A percentile compares a stretch with the other conserved stretches of the same genome.
Conservation (phyloP, 495 filamentous ascomycete genomes). For the Parachaetomium inaequale region DNA sequence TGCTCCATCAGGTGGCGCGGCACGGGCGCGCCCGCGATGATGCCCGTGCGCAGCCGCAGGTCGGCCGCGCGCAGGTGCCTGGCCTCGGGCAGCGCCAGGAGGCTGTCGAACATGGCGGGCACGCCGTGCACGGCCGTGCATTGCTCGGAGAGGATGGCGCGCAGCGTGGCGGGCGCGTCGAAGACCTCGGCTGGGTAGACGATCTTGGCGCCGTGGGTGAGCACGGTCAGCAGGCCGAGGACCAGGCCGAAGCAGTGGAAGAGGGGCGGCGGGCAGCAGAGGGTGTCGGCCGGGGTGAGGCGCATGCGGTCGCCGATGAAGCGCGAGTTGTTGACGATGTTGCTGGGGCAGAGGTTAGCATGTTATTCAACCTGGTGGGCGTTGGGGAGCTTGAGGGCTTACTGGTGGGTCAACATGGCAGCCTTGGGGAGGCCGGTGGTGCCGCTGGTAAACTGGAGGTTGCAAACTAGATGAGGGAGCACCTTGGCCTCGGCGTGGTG, state of each 20-base stretch:
- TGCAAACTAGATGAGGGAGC: conserved; percentile 60
- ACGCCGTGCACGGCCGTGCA: conserved; percentile 72
- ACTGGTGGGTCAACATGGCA: conserved; percentile 72
- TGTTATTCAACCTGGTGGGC: neutral
- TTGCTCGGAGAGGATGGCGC: conserved; percentile 57
- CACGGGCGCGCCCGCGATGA: conserved; percentile 66
- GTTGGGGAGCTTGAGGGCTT: conserved; percentile 24
- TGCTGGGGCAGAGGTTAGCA: conserved; percentile 39
- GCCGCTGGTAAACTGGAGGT: conserved; percentile 68
- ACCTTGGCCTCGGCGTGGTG: conserved; percentile 42
- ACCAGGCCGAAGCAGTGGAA: conserved; percentile 76
- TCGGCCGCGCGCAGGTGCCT: conserved; percentile 41
- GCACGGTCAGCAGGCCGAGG: conserved; percentile 61
- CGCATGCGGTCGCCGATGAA: conserved; percentile 69
- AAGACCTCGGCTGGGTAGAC: conserved; percentile 65
- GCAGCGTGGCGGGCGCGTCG: conserved; percentile 54
- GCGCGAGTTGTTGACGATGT: conserved; percentile 65
- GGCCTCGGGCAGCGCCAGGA: conserved; percentile 53
- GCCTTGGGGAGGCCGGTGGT: conserved; percentile 69
- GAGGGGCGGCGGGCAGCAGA: conserved; percentile 68
- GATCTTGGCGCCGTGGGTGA: conserved; percentile 65
- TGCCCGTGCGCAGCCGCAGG: conserved; percentile 60
- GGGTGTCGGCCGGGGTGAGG: conserved; percentile 57
- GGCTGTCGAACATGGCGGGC: conserved; percentile 67
- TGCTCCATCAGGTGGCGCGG: conserved; percentile 61